Conservation (phyloP, 331 rosid genomes). For the Erythrophleum ivorense region DNA sequence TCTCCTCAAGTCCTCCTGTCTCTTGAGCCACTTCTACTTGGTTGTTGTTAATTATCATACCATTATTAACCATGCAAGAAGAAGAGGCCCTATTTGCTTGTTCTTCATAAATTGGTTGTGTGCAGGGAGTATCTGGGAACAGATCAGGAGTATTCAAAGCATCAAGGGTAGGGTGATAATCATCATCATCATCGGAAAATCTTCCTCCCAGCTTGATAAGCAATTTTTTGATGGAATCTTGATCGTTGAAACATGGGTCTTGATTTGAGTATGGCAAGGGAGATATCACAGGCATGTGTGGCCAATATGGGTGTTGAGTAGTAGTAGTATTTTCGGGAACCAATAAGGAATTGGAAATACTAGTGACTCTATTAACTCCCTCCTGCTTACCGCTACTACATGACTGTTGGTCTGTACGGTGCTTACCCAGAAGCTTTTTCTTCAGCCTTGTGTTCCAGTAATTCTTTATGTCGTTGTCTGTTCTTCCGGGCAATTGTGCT, state of each 20-base stretch:
- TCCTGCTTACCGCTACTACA: constrained; percentile 47
- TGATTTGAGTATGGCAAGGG: constrained; percentile 45
- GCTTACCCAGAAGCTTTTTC: constrained; percentile 86
- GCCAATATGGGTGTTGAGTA: constrained; percentile 57
- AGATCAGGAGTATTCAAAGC: constrained; percentile 35
- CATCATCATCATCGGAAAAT: constrained; percentile 45
- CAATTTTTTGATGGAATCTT: constrained; percentile 56
- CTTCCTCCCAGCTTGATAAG: constrained; percentile 75
- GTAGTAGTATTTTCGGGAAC: constrained; percentile 22
- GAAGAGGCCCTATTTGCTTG: constrained; percentile 35
- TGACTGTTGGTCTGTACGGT: constrained; percentile 58
- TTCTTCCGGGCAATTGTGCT: constrained; percentile 88
- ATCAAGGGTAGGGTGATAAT: constrained; percentile 40
- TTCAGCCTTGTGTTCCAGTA: constrained; percentile 94
- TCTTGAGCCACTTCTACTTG: constrained; percentile 32
- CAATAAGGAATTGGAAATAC: constrained; percentile 12
- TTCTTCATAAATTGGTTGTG: background rate
- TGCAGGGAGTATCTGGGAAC: constrained; percentile 26
- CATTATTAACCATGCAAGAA: constrained; percentile 25
- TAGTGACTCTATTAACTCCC: constrained; percentile 34
- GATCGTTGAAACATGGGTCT: constrained; percentile 58
- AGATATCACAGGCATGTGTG: constrained; percentile 60
- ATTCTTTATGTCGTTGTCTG: constrained; percentile 90
- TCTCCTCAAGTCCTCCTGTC: constrained; percentile 11
- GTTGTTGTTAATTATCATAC: background rate